phyloP scores from a whole-genome alignment of 441 rosid species.

The Geranium incanum region DNA sequence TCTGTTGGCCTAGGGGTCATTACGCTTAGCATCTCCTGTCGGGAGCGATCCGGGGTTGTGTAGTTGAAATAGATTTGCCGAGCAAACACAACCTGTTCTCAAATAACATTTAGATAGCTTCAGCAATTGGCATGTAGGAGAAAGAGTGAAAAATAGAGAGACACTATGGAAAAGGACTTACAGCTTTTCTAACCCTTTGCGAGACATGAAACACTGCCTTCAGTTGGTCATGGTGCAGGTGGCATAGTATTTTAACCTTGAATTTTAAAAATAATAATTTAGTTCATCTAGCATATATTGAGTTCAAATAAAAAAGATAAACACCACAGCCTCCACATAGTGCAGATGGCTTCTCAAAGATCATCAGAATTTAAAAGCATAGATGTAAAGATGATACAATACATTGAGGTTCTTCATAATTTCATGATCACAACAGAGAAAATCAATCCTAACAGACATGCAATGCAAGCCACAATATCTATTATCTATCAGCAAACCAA shows the following conservation, averaged over 20 bases:
- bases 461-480: too few species aligned
- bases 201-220: constrained; percentile 88
- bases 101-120: constrained; percentile 17
- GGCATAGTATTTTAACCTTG: constrained; percentile 78
- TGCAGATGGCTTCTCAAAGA: too few species aligned
- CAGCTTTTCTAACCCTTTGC: constrained; percentile 67
- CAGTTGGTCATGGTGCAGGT: constrained; percentile 88
- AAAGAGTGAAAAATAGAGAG: constrained; percentile 8
- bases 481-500: too few species aligned
- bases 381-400: too few species aligned
- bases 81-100: constrained; percentile 52
- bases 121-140: background rate
- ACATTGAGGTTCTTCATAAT: too few species aligned
- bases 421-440: too few species aligned
- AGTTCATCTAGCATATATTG: constrained; percentile 12
- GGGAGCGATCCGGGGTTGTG: constrained; percentile 82
- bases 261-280: constrained; percentile 24
- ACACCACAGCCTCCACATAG: too few species aligned
- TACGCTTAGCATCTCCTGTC: constrained; percentile 68
- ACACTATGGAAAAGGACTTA: constrained; percentile 29
- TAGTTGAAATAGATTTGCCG: constrained; percentile 76
- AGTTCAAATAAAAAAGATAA: too few species aligned
- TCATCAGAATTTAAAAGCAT: too few species aligned
- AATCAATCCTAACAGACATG: too few species aligned
- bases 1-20: constrained; percentile 70